Conservation (phyloP, 345 rosid genomes). For the Rhodamnia argentea region DNA sequence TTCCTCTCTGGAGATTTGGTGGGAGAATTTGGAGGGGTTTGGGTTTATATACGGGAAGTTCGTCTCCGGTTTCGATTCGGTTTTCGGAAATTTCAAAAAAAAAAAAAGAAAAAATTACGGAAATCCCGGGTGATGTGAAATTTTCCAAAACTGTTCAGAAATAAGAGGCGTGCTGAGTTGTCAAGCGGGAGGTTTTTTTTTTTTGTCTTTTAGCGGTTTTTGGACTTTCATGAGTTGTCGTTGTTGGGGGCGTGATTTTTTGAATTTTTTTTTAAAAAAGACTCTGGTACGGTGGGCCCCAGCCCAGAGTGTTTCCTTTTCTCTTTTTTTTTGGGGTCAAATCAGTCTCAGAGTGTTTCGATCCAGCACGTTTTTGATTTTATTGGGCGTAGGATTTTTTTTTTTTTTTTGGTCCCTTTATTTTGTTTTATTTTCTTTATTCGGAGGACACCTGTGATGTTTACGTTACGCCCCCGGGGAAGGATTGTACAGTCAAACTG, state of each 20-base stretch:
- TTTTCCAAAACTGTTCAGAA: not conserved
- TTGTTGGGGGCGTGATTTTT: not conserved
- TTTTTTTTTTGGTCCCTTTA: not conserved
- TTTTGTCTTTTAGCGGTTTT: not conserved
- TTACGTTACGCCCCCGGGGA: not conserved
- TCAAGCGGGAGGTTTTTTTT: not conserved
- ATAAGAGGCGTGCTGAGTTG: not conserved
- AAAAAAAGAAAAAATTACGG: not conserved
- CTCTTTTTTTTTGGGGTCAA: too few species aligned
- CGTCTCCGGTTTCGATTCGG: not conserved
- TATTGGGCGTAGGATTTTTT: not conserved
- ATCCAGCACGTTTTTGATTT: conserved; percentile 13
- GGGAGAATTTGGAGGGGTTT: conserved; percentile 10
- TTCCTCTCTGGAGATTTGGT: not conserved
- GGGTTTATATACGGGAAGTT: not conserved
- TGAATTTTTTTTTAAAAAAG: too few species aligned
- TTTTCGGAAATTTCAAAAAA: not conserved
- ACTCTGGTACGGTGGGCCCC: too few species aligned
- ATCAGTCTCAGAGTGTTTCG: not conserved
- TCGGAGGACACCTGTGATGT: not conserved
- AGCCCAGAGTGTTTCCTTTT: not conserved
- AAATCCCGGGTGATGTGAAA: not conserved
- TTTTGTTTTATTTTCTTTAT: not conserved
- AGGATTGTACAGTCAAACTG: not conserved
- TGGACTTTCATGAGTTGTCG: not conserved